A percentile compares a stretch with the other conserved stretches of the same genome.
Conservation (phyloP, 192 early-diverging fungal genomes). For the Coemansia sp. region DNA sequence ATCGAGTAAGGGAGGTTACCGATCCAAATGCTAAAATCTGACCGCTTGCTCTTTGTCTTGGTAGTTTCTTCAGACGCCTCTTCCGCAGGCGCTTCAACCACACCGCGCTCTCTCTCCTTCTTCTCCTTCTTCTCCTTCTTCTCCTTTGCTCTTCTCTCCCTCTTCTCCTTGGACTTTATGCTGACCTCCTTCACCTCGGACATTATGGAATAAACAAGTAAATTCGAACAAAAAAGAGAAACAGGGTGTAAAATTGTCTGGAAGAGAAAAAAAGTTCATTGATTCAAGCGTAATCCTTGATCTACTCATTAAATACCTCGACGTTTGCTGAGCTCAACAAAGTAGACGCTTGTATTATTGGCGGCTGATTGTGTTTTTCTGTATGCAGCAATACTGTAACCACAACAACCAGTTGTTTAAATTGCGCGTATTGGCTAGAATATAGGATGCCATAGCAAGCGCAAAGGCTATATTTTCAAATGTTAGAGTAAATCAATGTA, state of each 20-base stretch:
- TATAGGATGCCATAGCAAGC: too few relatives aligned
- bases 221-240: not conserved
- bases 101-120: not conserved
- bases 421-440: too few relatives aligned
- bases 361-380: not conserved
- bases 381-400: not conserved
- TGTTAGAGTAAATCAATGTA: not conserved
- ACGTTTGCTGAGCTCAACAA: not conserved
- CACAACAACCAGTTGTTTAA: too few relatives aligned
- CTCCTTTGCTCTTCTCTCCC: not conserved
- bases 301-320: not conserved
- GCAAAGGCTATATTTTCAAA: not conserved
- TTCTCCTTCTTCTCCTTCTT: not conserved
- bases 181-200: not conserved
- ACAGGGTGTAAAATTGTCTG: not conserved
- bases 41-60: conserved; percentile 50
- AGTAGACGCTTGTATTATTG: not conserved
- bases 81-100: not conserved
- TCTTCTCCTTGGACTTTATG: not conserved
- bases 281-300: not conserved
- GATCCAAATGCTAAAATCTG: conserved; percentile 69
- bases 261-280: not conserved
- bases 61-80: not conserved
- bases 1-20: conserved; percentile 68
- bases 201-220: not conserved